phyloP scores from a whole-genome alignment of 129 eudicot species.

The Silybum marianum region DNA sequence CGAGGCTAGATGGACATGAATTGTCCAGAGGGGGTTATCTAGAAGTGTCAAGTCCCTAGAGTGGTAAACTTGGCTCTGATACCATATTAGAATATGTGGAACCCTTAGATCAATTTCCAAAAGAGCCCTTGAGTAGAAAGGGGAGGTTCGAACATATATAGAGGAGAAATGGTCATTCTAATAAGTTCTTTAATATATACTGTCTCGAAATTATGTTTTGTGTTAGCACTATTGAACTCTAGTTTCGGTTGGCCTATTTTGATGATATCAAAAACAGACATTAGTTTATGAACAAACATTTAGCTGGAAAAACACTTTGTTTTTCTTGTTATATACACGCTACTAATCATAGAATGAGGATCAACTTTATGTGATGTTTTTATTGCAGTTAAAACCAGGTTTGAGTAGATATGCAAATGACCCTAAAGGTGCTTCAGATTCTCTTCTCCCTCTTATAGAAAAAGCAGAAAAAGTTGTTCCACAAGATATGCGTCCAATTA shows the following conservation, averaged over 20 bases:
- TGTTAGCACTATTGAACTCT: not conserved
- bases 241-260: not conserved
- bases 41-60: too few relatives aligned
- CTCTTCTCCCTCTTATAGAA: conserved; percentile 55
- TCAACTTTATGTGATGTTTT: not conserved
- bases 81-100: too few relatives aligned
- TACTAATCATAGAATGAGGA: not conserved
- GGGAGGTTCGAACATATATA: too few relatives aligned
- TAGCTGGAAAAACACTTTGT: too few relatives aligned
- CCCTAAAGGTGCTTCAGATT: conserved; percentile 68
- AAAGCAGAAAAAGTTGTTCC: conserved; percentile 70
- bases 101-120: too few relatives aligned
- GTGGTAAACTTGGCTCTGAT: too few relatives aligned
- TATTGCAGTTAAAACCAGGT: conserved; percentile 68
- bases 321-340: too few relatives aligned
- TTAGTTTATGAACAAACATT: not conserved
- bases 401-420: conserved; percentile 65
- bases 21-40: too few relatives aligned
- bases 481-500: conserved; percentile 41
- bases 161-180: too few relatives aligned
- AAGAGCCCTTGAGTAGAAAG: too few relatives aligned
- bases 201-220: not conserved
- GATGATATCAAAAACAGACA: not conserved
- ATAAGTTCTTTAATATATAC: too few relatives aligned
- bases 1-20: too few relatives aligned